A percentile compares a stretch with the other conserved stretches of the same genome.
phyloP scores from a whole-genome alignment of 345 rosid genomes.

The Rhodamnia rubescens region DNA sequence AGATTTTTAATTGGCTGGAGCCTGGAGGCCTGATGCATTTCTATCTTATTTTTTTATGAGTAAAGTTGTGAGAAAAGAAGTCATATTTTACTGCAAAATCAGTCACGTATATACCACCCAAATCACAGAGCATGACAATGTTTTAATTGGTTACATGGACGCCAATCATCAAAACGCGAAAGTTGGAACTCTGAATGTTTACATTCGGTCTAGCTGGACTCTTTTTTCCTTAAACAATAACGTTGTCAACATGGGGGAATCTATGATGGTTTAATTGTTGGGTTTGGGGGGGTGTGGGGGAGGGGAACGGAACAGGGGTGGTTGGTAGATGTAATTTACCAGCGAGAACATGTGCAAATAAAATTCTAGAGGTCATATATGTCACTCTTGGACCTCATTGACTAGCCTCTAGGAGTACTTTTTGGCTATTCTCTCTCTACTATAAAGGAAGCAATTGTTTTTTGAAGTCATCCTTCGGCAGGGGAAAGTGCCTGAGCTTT shows the following conservation, averaged over 20 bases:
- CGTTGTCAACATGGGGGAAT: not conserved
- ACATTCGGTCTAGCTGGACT: no score
- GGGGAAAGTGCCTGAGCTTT: not conserved
- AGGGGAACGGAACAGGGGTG: no score
- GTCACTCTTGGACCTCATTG: not conserved
- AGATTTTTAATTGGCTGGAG: not conserved
- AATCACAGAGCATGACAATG: not conserved
- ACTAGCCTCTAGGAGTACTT: not conserved
- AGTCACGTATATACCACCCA: not conserved
- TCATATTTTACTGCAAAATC: not conserved
- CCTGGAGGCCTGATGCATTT: not conserved
- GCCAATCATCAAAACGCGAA: no score
- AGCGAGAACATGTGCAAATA: no score
- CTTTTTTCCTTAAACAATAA: no score
- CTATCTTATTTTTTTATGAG: not conserved
- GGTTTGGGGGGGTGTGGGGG: not conserved
- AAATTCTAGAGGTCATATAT: no score
- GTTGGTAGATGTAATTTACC: no score
- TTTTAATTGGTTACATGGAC: no score
- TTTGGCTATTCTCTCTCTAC: not conserved
- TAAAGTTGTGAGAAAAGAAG: not conserved
- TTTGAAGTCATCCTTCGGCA: not conserved
- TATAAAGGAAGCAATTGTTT: not conserved
- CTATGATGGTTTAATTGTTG: not conserved
- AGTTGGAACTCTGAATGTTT: no score